Conservation (phyloP, 2,329 filamentous ascomycete genomes). For the Periglandula ipomoeae region DNA sequence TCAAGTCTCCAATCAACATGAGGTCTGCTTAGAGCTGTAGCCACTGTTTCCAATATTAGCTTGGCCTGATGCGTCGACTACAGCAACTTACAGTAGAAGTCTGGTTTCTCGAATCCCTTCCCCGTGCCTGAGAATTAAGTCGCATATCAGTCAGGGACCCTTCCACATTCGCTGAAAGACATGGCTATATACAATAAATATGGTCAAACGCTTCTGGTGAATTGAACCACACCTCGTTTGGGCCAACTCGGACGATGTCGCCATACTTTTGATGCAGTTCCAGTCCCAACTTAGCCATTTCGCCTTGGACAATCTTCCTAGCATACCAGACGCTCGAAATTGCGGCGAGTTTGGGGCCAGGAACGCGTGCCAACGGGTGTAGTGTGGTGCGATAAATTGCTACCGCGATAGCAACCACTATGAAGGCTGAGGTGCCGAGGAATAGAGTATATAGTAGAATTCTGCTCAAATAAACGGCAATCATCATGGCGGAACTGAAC, state of each 20-base stretch:
- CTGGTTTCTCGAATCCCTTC: conserved; percentile 40
- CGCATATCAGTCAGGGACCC: neutral
- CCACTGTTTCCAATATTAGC: conserved; percentile 23
- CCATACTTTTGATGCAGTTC: conserved; percentile 39
- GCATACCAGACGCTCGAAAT: conserved; percentile 40
- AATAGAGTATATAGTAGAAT: neutral
- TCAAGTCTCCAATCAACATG: conserved; percentile 27
- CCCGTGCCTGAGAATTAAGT: conserved; percentile 26
- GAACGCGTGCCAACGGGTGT: conserved; percentile 35
- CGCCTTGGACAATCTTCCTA: conserved; percentile 34
- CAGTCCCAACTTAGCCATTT: conserved; percentile 30
- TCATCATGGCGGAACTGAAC: neutral
- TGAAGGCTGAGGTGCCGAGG: conserved; percentile 1
- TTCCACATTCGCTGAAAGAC: neutral
- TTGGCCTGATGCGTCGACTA: neutral
- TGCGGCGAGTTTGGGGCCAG: conserved; percentile 37
- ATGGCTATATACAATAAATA: conserved; percentile 34
- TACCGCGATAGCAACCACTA: conserved; percentile 11
- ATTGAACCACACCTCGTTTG: conserved; percentile 44
- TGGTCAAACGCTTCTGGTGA: conserved; percentile 36
- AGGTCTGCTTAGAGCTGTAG: conserved; percentile 18
- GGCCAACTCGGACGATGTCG: conserved; percentile 41
- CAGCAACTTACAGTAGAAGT: conserved; percentile 37
- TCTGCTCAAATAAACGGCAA: neutral
- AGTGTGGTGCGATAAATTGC: conserved; percentile 29